phyloP scores from a whole-genome alignment of 2,329 filamentous ascomycete species.

The Curvularia sp. region DNA sequence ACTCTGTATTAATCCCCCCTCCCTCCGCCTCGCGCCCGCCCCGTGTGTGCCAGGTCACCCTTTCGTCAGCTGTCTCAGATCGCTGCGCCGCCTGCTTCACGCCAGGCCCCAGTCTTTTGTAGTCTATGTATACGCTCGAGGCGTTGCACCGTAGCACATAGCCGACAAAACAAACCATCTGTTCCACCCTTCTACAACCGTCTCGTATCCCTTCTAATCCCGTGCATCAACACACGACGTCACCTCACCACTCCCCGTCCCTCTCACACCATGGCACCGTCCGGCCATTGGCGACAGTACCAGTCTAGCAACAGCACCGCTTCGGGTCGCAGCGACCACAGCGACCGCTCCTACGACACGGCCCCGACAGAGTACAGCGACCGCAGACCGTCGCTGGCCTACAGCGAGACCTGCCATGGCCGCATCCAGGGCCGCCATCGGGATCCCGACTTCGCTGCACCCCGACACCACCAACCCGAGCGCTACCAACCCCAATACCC shows the following conservation, averaged over 20 bases:
- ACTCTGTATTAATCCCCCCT: conserved; percentile 27
- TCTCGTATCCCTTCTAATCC: conserved; percentile 13
- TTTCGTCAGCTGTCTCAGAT: conserved; percentile 34
- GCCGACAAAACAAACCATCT: conserved; percentile 20
- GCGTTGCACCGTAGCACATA: conserved; percentile 22
- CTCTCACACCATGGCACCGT: conserved; percentile 40
- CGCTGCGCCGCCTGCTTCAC: conserved; percentile 34
- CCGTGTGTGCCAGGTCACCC: conserved; percentile 38
- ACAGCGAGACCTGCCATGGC: conserved; percentile 41
- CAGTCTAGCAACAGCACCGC: conserved; percentile 44
- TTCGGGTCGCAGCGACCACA: conserved; percentile 33
- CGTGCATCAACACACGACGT: conserved; percentile 13
- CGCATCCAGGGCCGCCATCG: conserved; percentile 37
- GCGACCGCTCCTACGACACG: conserved; percentile 44
- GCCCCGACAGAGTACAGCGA: conserved; percentile 47
- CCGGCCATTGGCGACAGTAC: conserved; percentile 42
- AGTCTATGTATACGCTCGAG: conserved; percentile 28
- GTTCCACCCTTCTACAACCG: conserved; percentile 7
- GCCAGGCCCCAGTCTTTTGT: conserved; percentile 14
- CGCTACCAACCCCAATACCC: conserved; percentile 22
- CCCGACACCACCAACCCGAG: conserved; percentile 15
- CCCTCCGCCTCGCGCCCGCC: conserved; percentile 28
- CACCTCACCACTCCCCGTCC: conserved; percentile 1
- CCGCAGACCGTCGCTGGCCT: conserved; percentile 36
- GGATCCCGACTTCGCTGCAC: conserved; percentile 35